phyloP scores from a whole-genome alignment of 140 eudicot genomes.

The Ambrosia hybrid region DNA sequence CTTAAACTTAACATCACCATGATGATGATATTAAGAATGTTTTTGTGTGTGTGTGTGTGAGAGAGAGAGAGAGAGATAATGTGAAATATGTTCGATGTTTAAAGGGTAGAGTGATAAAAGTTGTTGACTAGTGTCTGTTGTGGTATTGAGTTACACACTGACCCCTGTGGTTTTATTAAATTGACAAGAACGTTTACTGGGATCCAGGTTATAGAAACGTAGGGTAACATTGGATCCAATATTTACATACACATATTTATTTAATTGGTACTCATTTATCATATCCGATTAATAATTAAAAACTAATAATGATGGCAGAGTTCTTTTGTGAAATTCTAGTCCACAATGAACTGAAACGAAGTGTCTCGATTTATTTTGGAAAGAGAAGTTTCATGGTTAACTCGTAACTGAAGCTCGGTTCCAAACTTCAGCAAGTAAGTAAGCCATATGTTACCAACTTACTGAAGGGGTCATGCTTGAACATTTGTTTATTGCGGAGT shows the following conservation, averaged over 20 bases:
- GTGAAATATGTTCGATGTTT: slow-evolving; percentile 1
- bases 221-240: too few relatives aligned
- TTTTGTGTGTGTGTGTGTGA: slow-evolving; percentile 9
- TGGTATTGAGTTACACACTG: slow-evolving; percentile 4
- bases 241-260: too few relatives aligned
- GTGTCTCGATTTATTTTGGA: too few relatives aligned
- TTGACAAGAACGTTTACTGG: neutral
- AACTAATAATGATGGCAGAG: too few relatives aligned
- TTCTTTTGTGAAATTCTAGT: too few relatives aligned
- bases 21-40: neutral
- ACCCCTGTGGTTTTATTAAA: slow-evolving; percentile 13
- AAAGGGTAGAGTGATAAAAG: slow-evolving; percentile 24
- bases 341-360: too few relatives aligned
- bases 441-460: neutral
- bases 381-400: too few relatives aligned
- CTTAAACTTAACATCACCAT: slow-evolving; percentile 32
- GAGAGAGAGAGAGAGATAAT: slow-evolving; percentile 8
- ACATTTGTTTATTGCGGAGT: neutral
- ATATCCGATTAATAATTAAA: too few relatives aligned
- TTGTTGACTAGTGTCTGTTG: slow-evolving; percentile 15
- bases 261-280: too few relatives aligned
- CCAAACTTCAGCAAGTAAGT: too few relatives aligned
- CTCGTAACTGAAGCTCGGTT: too few relatives aligned
- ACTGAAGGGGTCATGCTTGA: neutral
- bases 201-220: neutral